phyloP scores from a whole-genome alignment of 2,329 filamentous ascomycete genomes.

The Sporothrix pallida region DNA sequence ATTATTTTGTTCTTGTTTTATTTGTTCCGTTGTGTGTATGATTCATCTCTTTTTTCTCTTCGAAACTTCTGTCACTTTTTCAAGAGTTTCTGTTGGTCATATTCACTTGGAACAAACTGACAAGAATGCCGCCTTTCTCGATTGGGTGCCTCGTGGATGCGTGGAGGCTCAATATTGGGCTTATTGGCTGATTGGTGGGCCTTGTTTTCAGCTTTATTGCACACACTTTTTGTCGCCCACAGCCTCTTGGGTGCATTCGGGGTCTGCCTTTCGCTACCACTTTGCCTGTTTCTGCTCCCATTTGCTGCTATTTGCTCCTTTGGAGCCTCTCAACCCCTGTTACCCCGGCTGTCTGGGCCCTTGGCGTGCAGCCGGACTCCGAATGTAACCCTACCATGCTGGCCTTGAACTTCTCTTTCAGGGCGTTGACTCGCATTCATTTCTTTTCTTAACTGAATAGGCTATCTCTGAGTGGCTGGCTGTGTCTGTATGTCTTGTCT shows the following conservation, averaged over 20 bases:
- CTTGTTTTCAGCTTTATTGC: not conserved
- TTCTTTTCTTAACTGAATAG: not conserved
- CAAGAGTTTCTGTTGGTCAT: not conserved
- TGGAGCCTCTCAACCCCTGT: not conserved
- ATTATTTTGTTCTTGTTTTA: not conserved
- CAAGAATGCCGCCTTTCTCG: not conserved
- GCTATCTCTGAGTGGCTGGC: not conserved
- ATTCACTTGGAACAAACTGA: not conserved
- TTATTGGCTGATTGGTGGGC: not conserved
- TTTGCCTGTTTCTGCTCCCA: no score
- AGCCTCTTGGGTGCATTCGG: not conserved
- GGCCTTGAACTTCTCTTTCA: not conserved
- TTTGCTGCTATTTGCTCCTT: no score
- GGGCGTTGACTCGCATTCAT: not conserved
- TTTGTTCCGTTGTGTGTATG: not conserved
- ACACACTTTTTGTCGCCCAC: not conserved
- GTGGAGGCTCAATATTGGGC: not conserved
- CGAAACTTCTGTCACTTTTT: not conserved
- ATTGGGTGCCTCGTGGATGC: not conserved
- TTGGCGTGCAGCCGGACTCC: conserved; percentile 20
- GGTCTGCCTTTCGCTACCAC: not conserved
- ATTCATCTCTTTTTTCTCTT: not conserved
- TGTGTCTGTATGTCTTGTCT: not conserved
- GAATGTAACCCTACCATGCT: conserved; percentile 19
- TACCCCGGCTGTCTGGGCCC: not conserved